Evolutionary conservation across 176 grass and related monocot species (phyloP).

Genomic region (Triticum timopheevii): DNA sequence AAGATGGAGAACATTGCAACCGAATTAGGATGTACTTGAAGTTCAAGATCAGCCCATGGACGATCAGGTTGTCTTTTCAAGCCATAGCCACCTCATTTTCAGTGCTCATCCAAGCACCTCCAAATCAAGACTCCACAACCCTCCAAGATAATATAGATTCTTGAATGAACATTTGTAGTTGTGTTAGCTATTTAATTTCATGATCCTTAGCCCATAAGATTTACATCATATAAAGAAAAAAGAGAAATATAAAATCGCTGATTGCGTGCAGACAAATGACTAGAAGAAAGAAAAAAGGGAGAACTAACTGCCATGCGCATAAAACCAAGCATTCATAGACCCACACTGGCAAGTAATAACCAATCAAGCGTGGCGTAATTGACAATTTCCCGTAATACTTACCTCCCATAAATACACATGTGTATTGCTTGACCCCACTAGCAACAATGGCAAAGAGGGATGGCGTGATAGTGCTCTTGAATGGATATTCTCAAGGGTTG

Average conservation of each 20-base stretch:
- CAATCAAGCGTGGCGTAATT: conserved; percentile 8
- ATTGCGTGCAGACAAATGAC: neutral
- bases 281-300: neutral
- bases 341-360: neutral
- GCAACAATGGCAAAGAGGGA: conserved; percentile 47
- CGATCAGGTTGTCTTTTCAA: too few species aligned
- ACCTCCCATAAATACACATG: conserved; percentile 61
- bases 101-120: too few species aligned
- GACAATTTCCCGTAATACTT: conserved; percentile 3
- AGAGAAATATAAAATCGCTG: neutral
- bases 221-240: neutral
- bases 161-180: neutral
- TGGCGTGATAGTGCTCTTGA: conserved; percentile 52
- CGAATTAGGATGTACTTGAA: too few species aligned
- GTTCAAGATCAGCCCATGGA: too few species aligned
- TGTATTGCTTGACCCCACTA: conserved; percentile 59
- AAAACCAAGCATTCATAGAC: conserved; percentile 48
- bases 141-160: conserved; percentile 13
- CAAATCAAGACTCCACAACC: too few species aligned
- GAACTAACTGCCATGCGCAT: conserved; percentile 25
- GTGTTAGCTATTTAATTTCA: conserved; percentile 17
- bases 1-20: too few species aligned
- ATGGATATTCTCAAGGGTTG: conserved; percentile 61
- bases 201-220: conserved; percentile 3
- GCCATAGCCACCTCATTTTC: too few species aligned